Evolutionary conservation across 306 rosid species (phyloP).

Genomic region (Gillenia trifoliata): DNA sequence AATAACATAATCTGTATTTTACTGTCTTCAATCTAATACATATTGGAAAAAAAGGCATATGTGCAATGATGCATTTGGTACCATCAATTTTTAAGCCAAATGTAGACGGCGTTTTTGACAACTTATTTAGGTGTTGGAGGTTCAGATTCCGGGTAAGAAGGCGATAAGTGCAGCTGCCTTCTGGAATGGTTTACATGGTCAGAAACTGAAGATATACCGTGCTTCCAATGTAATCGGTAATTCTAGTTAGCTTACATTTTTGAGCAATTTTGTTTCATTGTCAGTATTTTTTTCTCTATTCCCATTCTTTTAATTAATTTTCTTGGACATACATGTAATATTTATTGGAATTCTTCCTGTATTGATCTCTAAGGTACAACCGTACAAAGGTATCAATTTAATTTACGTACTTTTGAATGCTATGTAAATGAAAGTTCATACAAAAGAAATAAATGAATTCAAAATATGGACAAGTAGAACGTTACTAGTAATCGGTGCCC

Average conservation of each 20-base stretch:
- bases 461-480: no score
- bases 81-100: not conserved
- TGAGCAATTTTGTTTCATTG: not conserved
- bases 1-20: no score
- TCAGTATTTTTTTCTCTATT: not conserved
- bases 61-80: not conserved
- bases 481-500: no score
- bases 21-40: not conserved
- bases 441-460: no score
- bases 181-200: constrained; percentile 91
- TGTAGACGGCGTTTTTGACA: not conserved
- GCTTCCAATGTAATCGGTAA: not conserved
- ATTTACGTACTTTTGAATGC: no score
- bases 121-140: constrained; percentile 55
- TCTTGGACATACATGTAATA: not conserved
- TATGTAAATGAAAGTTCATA: no score
- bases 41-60: not conserved
- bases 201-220: constrained; percentile 51
- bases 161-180: constrained; percentile 62
- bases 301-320: not conserved
- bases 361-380: not conserved
- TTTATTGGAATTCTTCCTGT: not conserved
- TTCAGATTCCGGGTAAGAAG: constrained; percentile 85
- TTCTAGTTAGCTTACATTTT: not conserved
- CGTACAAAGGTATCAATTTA: no score